These are phyloP conservation scores for Candida freyschussii DNA, from an alignment of 1,139 yeast species.

Conservation along the genomic window DNA sequence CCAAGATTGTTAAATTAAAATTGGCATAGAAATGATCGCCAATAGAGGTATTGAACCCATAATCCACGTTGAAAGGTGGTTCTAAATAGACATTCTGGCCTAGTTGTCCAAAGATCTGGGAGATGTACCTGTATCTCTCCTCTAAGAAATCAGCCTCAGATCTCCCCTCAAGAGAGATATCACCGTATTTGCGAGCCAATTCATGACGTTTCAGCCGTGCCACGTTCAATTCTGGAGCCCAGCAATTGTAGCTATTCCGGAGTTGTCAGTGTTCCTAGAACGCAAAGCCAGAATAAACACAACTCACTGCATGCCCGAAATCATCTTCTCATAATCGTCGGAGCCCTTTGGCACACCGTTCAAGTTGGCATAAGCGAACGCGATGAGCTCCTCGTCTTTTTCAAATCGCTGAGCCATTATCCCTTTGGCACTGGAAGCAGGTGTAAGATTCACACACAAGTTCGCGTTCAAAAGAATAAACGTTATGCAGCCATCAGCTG, in stretches of 20 bases:
- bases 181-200: constrained; percentile 35
- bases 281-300: no score
- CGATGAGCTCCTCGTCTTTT: constrained; percentile 20
- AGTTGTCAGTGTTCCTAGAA: no score
- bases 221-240: constrained; percentile 28
- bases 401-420: constrained; percentile 20
- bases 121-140: constrained; percentile 36
- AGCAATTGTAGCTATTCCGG: constrained; percentile 32
- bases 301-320: constrained; percentile 27
- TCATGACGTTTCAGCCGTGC: constrained; percentile 33
- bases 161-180: constrained; percentile 36
- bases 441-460: no score
- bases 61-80: constrained; percentile 53
- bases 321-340: constrained; percentile 42
- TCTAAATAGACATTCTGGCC: constrained; percentile 40
- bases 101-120: constrained; percentile 42
- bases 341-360: constrained; percentile 36
- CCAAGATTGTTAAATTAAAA: constrained; percentile 53
- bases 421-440: no score
- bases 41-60: constrained; percentile 48
- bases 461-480: no score
- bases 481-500: no score
- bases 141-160: constrained; percentile 30
- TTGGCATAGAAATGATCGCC: constrained; percentile 52
- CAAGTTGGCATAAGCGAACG: constrained; percentile 21